Base-by-base conservation (phyloP, 495 filamentous ascomycete genomes). In the Lepraria neglecta region DNA sequence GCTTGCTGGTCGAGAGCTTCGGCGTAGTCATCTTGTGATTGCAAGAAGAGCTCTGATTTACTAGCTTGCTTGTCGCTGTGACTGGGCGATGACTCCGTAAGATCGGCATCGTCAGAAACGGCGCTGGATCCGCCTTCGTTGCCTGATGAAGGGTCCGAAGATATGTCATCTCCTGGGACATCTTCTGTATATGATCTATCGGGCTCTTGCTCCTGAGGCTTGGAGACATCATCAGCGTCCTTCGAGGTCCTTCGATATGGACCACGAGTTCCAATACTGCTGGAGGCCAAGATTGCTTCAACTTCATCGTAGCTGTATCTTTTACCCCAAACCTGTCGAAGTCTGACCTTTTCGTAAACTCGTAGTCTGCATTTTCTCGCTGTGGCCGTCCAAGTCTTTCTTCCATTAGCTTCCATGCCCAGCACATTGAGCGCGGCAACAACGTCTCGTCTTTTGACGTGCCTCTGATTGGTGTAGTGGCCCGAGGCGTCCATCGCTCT, bases 401-500 rank as follows among this genome's bases (percentile, higher is more conserved):
- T 65, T 7, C 67, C 70, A 54, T 82, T 71, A 5, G 58, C 51
- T 38, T 72, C 64, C 59, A 88, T 63, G 0, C 78, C 75, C 0
- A 88, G 69, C 1, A 81, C 79, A 12, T 85, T 74, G 3, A 83
- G 69, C 0, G 90, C 89, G 1, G 87, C 82, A 27, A 74, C 67
- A 1, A 92, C 87, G 67, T 96, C 91, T 46, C 74, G 70, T 4
- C 58, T 64, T 56, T 73, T 79, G 30, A 94, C 79, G 0, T 73
- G 50, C 3, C 64, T 66, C 21, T 68, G 65, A 14, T 67, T 67
- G 24, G 65, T 64, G 17, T 71, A 67, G 47, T 74, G 62, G 43
- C 73, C 69, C 4, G 70, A 67, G 24, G 68, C 68, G 65, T 71
- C 60, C 73, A 64, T 77, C 31, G 71, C 79, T 60, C 75, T 81